A percentile compares a stretch with the other conserved stretches of the same genome.
phyloP scores from a whole-genome alignment of 148 eudicot genomes.

The Vaccinium vitisidaea region DNA sequence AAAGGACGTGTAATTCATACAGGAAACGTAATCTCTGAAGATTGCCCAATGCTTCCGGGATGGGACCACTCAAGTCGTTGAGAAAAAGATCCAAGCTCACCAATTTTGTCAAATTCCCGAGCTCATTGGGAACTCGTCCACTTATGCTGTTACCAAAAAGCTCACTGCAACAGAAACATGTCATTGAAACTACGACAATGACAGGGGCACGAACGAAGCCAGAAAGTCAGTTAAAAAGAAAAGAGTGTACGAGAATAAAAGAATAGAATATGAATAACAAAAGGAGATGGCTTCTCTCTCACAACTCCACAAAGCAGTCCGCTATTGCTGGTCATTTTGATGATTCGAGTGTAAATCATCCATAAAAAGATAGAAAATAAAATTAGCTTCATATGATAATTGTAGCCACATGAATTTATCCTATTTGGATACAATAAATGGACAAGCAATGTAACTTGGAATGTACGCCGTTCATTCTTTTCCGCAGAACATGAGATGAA shows the following conservation, averaged over 20 bases:
- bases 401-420: neutral
- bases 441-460: no score
- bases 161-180: slow-evolving; percentile 50
- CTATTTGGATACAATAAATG: no score
- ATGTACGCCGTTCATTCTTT: no score
- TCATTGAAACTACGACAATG: neutral
- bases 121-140: slow-evolving; percentile 67
- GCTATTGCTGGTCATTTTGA: neutral
- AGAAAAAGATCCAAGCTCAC: slow-evolving; percentile 86
- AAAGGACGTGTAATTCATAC: slow-evolving; percentile 48
- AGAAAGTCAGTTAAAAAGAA: neutral
- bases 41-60: slow-evolving; percentile 66
- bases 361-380: neutral
- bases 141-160: slow-evolving; percentile 72
- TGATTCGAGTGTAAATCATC: neutral
- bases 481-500: no score
- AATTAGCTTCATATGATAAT: neutral
- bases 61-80: slow-evolving; percentile 60
- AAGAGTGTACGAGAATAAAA: neutral
- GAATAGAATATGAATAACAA: neutral
- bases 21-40: slow-evolving; percentile 63
- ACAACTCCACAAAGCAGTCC: neutral
- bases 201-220: neutral
- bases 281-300: neutral
- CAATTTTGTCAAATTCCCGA: slow-evolving; percentile 69